Evolutionary conservation across 495 filamentous ascomycete genomes (phyloP).

Genomic region (Neurospora tetraspora): DNA sequence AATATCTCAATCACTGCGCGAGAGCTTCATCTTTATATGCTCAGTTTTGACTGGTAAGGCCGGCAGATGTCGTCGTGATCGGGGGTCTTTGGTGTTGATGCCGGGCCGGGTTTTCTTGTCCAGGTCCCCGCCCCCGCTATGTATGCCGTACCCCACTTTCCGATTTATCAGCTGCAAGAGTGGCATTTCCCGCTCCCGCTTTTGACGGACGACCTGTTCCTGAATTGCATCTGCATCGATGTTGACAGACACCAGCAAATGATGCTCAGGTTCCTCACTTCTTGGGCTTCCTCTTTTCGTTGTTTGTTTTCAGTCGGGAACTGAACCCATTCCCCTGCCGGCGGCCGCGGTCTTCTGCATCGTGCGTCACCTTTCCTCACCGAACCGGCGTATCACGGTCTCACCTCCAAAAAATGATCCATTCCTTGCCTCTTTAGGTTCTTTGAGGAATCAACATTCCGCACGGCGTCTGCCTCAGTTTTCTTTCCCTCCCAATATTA

Average conservation of each 20-base stretch:
- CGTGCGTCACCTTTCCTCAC: not conserved
- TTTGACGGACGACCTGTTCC: too few species aligned
- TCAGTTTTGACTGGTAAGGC: not conserved
- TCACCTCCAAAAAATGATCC: too few species aligned
- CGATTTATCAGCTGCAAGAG: not conserved
- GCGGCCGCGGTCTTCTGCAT: not conserved
- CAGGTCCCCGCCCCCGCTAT: not conserved
- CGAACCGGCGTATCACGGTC: not conserved
- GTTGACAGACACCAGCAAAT: too few species aligned
- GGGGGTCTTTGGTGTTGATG: not conserved
- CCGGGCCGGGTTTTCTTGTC: not conserved
- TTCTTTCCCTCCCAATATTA: not conserved
- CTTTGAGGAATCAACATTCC: not conserved
- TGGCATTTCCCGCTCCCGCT: too few species aligned
- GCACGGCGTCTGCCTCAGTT: not conserved
- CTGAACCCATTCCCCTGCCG: not conserved
- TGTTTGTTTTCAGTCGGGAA: not conserved
- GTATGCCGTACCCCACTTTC: not conserved
- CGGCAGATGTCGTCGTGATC: not conserved
- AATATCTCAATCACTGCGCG: not conserved
- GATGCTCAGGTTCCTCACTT: not conserved
- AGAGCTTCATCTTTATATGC: not conserved
- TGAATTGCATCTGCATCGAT: too few species aligned
- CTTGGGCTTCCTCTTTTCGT: not conserved
- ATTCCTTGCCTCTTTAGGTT: not conserved